Percentiles rank a stretch among this genome's conserved stretches.
phyloP scores from a whole-genome alignment of 108 stramenopile genomes.

The Mediolabrus comicus region DNA sequence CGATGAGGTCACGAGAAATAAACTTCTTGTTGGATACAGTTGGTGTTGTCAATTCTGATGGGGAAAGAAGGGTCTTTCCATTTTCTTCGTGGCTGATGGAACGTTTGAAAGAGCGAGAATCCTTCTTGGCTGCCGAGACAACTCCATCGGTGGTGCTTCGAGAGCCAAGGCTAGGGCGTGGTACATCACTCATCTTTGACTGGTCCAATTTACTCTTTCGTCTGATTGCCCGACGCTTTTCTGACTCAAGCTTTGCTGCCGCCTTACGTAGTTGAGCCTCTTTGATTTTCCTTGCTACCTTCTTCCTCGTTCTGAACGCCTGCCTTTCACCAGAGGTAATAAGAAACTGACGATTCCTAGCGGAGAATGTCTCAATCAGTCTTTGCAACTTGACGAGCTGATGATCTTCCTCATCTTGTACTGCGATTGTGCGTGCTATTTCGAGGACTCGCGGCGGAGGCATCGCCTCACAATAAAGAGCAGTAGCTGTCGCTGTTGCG shows the following conservation, averaged over 20 bases:
- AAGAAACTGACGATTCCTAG: constrained; percentile 69
- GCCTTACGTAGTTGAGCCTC: constrained; percentile 61
- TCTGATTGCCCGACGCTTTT: constrained; percentile 27
- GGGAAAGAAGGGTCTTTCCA: not conserved
- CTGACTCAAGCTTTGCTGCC: constrained; percentile 52
- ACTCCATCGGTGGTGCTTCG: constrained; percentile 1
- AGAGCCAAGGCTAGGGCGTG: constrained; percentile 4
- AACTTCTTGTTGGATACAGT: constrained; percentile 31
- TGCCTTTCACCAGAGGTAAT: constrained; percentile 60
- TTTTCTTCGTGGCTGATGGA: constrained; percentile 17
- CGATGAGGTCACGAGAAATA: not conserved
- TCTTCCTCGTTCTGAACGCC: constrained; percentile 48
- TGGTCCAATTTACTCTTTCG: constrained; percentile 20
- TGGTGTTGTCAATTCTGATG: constrained; percentile 25
- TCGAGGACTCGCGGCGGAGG: constrained; percentile 82
- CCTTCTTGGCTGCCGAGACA: not conserved
- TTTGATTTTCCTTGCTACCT: constrained; percentile 56
- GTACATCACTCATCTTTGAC: constrained; percentile 10
- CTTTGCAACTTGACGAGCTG: constrained; percentile 77
- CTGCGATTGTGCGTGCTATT: constrained; percentile 83
- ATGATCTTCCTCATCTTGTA: constrained; percentile 81
- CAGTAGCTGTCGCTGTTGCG: constrained; percentile 84
- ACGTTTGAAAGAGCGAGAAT: constrained; percentile 2
- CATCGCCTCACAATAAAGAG: constrained; percentile 88
- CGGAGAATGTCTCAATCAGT: constrained; percentile 77